phyloP scores from a whole-genome alignment of 176 grass and related monocot genomes.

The Eleusine indica region DNA sequence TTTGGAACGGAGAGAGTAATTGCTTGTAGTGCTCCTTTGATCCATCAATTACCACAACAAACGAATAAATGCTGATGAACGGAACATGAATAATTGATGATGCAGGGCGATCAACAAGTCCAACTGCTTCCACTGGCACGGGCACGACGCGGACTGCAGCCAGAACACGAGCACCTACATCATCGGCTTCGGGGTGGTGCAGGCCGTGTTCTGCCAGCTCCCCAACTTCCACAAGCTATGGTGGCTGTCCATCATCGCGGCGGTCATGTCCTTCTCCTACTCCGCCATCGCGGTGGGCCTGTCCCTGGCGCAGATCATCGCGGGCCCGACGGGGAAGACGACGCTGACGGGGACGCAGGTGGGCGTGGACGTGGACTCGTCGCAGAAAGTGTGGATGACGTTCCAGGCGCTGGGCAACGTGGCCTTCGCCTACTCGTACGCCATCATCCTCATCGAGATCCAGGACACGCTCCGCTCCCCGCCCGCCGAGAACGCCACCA shows the following conservation, averaged over 20 bases:
- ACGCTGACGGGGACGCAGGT: slow-evolving; percentile 66
- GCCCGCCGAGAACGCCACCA: slow-evolving; percentile 67
- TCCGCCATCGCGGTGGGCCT: slow-evolving; percentile 67
- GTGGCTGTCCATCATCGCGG: slow-evolving; percentile 80
- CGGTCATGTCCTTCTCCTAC: slow-evolving; percentile 84
- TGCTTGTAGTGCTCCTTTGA: too few species aligned
- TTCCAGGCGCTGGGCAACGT: slow-evolving; percentile 90
- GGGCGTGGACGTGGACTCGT: slow-evolving; percentile 62
- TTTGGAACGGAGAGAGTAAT: too few species aligned
- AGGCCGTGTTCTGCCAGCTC: slow-evolving; percentile 73
- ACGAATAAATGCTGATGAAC: neutral
- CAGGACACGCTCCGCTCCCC: slow-evolving; percentile 81
- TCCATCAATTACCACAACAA: neutral
- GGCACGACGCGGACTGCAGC: slow-evolving; percentile 60
- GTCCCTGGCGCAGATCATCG: slow-evolving; percentile 48
- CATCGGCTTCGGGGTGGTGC: slow-evolving; percentile 70
- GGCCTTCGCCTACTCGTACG: slow-evolving; percentile 88
- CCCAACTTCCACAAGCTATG: slow-evolving; percentile 81
- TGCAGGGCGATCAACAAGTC: slow-evolving; percentile 73
- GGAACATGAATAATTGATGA: neutral
- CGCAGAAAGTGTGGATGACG: slow-evolving; percentile 70
- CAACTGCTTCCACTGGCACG: slow-evolving; percentile 67
- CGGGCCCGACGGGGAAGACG: slow-evolving; percentile 48
- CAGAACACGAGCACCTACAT: slow-evolving; percentile 63
- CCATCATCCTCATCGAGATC: slow-evolving; percentile 91